Evolutionary conservation across 2,329 filamentous ascomycete species (phyloP).

Genomic region (Colletotrichum sp.): DNA sequence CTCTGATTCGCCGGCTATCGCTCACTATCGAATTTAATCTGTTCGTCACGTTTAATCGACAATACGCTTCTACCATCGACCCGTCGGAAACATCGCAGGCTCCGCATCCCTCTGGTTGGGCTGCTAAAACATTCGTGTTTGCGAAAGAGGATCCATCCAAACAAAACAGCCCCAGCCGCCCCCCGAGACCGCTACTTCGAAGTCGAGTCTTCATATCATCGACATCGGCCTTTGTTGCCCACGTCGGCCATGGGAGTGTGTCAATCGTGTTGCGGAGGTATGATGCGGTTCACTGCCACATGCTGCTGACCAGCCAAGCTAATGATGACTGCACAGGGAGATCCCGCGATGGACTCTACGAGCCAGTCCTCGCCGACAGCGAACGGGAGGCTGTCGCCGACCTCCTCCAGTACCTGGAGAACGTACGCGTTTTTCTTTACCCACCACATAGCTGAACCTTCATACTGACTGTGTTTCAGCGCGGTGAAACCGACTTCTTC

Average conservation of each 20-base stretch:
- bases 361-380: constrained; percentile 89
- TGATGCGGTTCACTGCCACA: background rate
- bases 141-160: constrained; percentile 15
- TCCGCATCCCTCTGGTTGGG: constrained; percentile 15
- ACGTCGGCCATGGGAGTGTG: constrained; percentile 62
- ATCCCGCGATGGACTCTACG: constrained; percentile 81
- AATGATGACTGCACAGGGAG: constrained; percentile 56
- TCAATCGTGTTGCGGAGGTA: constrained; percentile 67
- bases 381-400: constrained; percentile 97
- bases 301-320: constrained; percentile 1
- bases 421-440: constrained; percentile 62
- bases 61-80: background rate
- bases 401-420: constrained; percentile 93
- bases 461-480: constrained; percentile 58
- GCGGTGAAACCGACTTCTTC: constrained; percentile 98
- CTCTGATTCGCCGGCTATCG: constrained; percentile 1
- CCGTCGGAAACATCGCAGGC: background rate
- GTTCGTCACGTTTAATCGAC: background rate
- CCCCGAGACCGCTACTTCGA: background rate
- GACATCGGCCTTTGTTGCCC: constrained; percentile 9
- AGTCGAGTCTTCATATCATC: constrained; percentile 9
- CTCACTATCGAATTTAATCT: background rate
- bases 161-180: constrained; percentile 15
- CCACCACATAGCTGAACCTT: background rate
- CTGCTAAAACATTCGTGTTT: constrained; percentile 6